Evolutionary conservation across 306 rosid species (phyloP).

Genomic region (Amphicarpaea edgeworthii): DNA sequence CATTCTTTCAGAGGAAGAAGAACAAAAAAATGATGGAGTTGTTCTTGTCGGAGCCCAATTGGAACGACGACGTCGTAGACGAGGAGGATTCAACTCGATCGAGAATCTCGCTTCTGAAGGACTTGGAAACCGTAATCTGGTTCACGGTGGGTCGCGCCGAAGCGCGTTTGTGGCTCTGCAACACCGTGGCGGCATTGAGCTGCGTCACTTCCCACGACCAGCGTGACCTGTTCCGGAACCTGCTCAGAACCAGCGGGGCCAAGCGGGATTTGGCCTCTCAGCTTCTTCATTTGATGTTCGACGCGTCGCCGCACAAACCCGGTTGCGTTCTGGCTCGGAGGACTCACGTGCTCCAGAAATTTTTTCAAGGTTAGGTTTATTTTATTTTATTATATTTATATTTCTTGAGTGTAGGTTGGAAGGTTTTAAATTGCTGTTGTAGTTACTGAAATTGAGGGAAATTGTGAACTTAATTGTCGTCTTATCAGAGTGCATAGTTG

Average conservation of each 20-base stretch:
- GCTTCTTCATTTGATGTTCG: constrained; percentile 72
- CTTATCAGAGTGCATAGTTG: too few species aligned
- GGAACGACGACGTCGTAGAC: constrained; percentile 50
- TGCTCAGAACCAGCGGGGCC: constrained; percentile 54
- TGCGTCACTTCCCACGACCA: constrained; percentile 56
- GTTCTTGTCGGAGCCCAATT: constrained; percentile 65
- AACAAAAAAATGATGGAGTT: constrained; percentile 59
- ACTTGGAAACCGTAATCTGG: constrained; percentile 71
- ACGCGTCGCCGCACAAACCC: constrained; percentile 58
- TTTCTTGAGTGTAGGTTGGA: background rate
- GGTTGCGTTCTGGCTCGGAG: constrained; percentile 67
- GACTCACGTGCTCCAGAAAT: constrained; percentile 59
- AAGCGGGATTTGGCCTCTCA: constrained; percentile 69
- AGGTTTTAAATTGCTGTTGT: too few species aligned
- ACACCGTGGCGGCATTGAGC: constrained; percentile 60
- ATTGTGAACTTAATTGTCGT: background rate
- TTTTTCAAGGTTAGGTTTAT: constrained; percentile 73
- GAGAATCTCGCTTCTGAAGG: constrained; percentile 66
- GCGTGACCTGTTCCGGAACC: constrained; percentile 59
- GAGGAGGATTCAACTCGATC: constrained; percentile 39
- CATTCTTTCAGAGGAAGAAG: background rate
- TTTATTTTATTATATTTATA: too few species aligned
- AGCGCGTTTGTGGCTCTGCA: constrained; percentile 86
- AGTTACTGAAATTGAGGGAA: background rate
- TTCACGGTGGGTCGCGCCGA: constrained; percentile 71